Evolutionary conservation across 306 rosid genomes (phyloP).

Genomic region (Rosa rugosa): DNA sequence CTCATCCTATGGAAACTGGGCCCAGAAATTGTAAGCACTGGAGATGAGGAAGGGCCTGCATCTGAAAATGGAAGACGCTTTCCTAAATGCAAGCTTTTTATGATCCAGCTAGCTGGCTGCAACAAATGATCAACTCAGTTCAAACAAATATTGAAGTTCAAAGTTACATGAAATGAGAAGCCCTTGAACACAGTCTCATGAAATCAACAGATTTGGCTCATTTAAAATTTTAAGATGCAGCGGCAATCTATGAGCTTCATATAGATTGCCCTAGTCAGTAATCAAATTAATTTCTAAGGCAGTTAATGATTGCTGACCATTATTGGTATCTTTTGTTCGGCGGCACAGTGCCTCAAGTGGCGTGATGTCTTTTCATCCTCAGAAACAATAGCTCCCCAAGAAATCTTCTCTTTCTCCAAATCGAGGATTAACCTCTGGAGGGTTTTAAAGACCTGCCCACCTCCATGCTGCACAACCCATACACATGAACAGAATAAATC

Average conservation of each 20-base stretch:
- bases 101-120: conserved; percentile 77
- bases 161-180: background rate
- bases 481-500: background rate
- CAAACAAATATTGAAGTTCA: background rate
- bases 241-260: background rate
- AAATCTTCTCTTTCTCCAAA: conserved; percentile 43
- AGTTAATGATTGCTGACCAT: conserved; percentile 41
- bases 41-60: conserved; percentile 19
- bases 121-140: conserved; percentile 17
- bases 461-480: conserved; percentile 67
- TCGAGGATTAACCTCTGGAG: conserved; percentile 60
- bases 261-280: background rate
- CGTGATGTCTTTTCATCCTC: conserved; percentile 64
- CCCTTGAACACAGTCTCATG: conserved; percentile 1
- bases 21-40: conserved; percentile 27
- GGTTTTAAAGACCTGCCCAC: conserved; percentile 67
- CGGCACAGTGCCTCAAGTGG: conserved; percentile 76
- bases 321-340: conserved; percentile 56
- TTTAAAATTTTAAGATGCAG: background rate
- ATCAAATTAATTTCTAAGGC: background rate
- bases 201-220: background rate
- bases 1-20: conserved; percentile 32
- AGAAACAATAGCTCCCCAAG: conserved; percentile 50
- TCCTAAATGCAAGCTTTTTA: conserved; percentile 74
- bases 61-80: conserved; percentile 55